Base-by-base conservation (phyloP, 1,284 basidiomycete genomes). In the Neonothopanus nambi region DNA sequence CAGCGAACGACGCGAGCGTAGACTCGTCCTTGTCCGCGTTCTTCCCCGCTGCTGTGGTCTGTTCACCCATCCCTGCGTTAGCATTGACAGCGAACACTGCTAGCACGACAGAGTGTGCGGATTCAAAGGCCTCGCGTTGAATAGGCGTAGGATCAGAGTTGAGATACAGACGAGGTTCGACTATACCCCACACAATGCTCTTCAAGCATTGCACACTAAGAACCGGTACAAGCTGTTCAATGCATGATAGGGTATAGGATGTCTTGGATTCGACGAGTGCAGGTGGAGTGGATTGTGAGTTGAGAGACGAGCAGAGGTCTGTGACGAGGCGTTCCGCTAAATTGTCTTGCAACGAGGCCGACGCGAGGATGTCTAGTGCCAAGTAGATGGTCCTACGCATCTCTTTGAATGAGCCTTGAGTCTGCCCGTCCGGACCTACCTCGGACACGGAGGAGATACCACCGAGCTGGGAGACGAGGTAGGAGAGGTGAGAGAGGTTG, bases 31-130 rank as follows among this genome's bases (percentile, higher is more conserved):
- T 47, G 30, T 15, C 38, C 28, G 20, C n/a, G n/a, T n/a, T n/a
- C n/a, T n/a, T n/a, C n/a, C n/a, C 24, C 40, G 42, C 18, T 30
- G 20, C 28, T 15, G 17, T n/a, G n/a, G n/a, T 2, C 28, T 41
- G 1, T 35, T 30, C 18, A 24, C 1, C n/a, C n/a, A n/a, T n/a
- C 21, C 23, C 17, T n/a, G 15, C 41, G 15, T 46, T 20, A n/a
- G 9, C 70, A 55, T 79, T 75, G 0, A 81, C 79, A 15, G 84
- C 79, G 61, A 90, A 84, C 20, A 89, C 74, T 3, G 87, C 75
- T 5, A 91, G 70, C 48, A 91, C 72, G 26, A 88, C 85, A 3
- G 88, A 90, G 65, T 91, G 89, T 4, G 87, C 80, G 0, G 86
- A 86, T 65, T 91, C 88, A 56, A 81, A 90, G 17, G 79, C 82